Evolutionary conservation across 495 filamentous ascomycete species (phyloP).

Genomic region (Penicillium waksmanii): DNA sequence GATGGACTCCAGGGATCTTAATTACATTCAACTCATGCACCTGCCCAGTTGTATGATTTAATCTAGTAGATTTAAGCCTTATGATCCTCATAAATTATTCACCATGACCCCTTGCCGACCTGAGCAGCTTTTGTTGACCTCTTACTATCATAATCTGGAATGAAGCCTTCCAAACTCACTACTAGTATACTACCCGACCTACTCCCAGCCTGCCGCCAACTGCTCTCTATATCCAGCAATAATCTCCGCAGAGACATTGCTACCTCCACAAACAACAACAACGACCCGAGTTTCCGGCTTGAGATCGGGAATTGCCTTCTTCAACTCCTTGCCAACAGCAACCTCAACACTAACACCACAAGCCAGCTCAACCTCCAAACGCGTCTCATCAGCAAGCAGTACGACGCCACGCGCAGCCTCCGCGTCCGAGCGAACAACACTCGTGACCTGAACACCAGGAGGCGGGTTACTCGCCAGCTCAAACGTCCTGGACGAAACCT

Average conservation of each 20-base stretch:
- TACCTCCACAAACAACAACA: slow-evolving; percentile 83
- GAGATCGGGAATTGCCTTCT: slow-evolving; percentile 57
- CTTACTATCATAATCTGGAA: no score
- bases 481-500: slow-evolving; percentile 71
- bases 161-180: no score
- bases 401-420: slow-evolving; percentile 76
- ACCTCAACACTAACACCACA: slow-evolving; percentile 76
- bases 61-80: no score
- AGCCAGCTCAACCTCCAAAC: slow-evolving; percentile 77
- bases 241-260: slow-evolving; percentile 66
- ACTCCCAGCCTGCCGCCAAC: slow-evolving; percentile 38
- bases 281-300: slow-evolving; percentile 69
- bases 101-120: no score
- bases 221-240: slow-evolving; percentile 62
- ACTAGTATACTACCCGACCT: neutral
- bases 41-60: no score
- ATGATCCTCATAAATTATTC: no score
- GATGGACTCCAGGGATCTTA: no score
- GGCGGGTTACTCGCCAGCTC: slow-evolving; percentile 52
- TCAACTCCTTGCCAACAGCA: slow-evolving; percentile 47
- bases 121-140: neutral
- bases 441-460: slow-evolving; percentile 53
- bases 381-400: slow-evolving; percentile 74
- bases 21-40: no score
- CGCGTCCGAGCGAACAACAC: slow-evolving; percentile 70